Conservation (phyloP, 257 asterid species). For the Nicotiana paniculata region DNA sequence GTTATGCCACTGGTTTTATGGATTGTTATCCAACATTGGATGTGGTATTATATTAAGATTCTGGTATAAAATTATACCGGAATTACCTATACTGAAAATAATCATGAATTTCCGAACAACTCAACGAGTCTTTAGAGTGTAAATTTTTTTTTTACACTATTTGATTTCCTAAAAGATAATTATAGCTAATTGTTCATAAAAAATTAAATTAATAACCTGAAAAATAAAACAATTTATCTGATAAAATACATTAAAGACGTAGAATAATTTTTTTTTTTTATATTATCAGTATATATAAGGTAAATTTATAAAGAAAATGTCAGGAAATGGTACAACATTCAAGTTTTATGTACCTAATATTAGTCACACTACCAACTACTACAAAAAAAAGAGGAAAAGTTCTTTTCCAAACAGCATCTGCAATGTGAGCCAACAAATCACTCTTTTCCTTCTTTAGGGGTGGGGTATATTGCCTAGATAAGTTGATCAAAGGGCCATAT, state of each 20-base stretch:
- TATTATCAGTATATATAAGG: neutral
- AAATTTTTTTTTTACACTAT: neutral
- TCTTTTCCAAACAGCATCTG: neutral
- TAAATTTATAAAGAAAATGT: neutral
- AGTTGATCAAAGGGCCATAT: neutral
- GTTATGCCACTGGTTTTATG: neutral
- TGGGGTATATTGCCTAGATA: neutral
- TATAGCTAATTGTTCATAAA: neutral
- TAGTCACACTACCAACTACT: neutral
- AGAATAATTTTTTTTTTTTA: neutral
- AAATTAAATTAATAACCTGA: neutral
- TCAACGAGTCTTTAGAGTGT: neutral
- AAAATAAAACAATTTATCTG: neutral
- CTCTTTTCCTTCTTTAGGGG: neutral
- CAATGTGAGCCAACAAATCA: neutral
- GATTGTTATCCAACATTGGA: neutral
- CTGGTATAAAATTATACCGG: neutral
- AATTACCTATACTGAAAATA: neutral
- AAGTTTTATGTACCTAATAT: neutral
- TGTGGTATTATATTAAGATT: neutral
- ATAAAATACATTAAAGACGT: neutral
- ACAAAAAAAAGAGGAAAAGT: neutral
- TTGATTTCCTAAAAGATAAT: slow-evolving; percentile 16
- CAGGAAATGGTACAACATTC: neutral
- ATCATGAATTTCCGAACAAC: neutral